Percentiles rank a stretch among this genome's conserved stretches.
phyloP scores from a whole-genome alignment of 495 filamentous ascomycete genomes.

The Glarea lozoyensis region DNA sequence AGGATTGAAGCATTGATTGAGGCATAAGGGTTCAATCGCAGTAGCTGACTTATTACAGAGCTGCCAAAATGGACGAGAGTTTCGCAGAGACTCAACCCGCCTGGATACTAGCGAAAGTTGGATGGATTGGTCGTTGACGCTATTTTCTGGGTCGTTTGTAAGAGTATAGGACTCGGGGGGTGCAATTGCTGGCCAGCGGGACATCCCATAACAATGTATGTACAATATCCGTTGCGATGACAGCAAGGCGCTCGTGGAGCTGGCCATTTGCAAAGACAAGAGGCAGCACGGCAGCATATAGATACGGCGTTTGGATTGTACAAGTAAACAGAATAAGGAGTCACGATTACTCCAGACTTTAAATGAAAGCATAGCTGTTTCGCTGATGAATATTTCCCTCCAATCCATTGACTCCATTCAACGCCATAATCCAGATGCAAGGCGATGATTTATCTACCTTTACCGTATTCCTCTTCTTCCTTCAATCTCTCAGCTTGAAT shows the following conservation, averaged over 20 bases:
- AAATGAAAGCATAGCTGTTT: not conserved
- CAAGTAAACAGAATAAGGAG: slow-evolving; percentile 8
- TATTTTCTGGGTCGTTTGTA: too few species aligned
- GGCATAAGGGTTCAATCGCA: too few species aligned
- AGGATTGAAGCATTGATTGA: not conserved
- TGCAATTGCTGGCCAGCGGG: too few species aligned
- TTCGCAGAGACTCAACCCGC: slow-evolving; percentile 85
- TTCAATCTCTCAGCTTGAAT: slow-evolving; percentile 54
- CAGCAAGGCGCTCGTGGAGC: too few species aligned
- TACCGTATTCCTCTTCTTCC: slow-evolving; percentile 43
- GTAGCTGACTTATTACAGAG: too few species aligned
- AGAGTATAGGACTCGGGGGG: too few species aligned
- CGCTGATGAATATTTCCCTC: not conserved
- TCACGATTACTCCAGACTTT: too few species aligned
- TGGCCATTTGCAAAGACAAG: too few species aligned
- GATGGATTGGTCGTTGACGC: too few species aligned
- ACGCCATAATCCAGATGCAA: slow-evolving; percentile 10
- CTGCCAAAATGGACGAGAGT: slow-evolving; percentile 95
- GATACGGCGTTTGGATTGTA: slow-evolving; percentile 18
- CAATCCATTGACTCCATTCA: slow-evolving; percentile 11
- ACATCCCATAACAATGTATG: slow-evolving; percentile 9
- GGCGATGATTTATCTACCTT: slow-evolving; percentile 30
- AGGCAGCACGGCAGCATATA: slow-evolving; percentile 14
- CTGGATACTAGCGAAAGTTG: slow-evolving; percentile 91
- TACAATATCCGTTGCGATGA: too few species aligned